Evolutionary conservation across 768 basidiomycete species (phyloP), one percentile per base, ranked within the genome.

Genomic region (Clitopilus hobsonii): DNA sequence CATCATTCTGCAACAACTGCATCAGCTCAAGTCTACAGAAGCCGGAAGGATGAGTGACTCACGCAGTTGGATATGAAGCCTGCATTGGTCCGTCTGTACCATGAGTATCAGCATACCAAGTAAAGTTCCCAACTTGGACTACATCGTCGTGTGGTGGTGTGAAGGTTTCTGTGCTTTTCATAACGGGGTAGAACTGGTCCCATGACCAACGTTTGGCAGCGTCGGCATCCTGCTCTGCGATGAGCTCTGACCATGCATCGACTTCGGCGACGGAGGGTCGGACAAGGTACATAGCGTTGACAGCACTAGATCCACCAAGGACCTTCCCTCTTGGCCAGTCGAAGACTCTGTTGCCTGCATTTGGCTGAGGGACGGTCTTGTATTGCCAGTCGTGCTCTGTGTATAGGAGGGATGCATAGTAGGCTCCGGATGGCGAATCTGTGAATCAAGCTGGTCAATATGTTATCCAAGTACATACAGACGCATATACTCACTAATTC

Each of bases 211-310:
- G 58, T 6, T 51, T 51, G 10, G 60, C 64, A 10, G 61, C 60
- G 47, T 63, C 65, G 50, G 63, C 67, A 28, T 69, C 59, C 22
- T 71, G 59, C 58, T 65, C 62, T 59, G 77, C 68, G 49, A 81
- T 61, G 11, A 51, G 16, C 14, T 60, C 45, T 1, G 69, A 60
- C 74, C 74, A 78, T 8, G 74, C 67, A 58, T 81, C 71, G 45
- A 80, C 65, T 61, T 81, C 80, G 29, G 71, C 53, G 52, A 71
- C 60, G 23, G 78, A 74, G 5, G 84, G 83, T 8, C 82, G 77
- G 49, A 85, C 76, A 58, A 80, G 70, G 70, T 85, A 88, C 75
- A 88, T 76, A 45, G 83, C 86, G 66, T 90, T 90, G 52, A 88
- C 74, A 8, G 86, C 84, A 27, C 83, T 77, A 0, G 81, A 85